phyloP scores from a whole-genome alignment of 768 basidiomycete genomes.

The Fomitopsis pulvina region DNA sequence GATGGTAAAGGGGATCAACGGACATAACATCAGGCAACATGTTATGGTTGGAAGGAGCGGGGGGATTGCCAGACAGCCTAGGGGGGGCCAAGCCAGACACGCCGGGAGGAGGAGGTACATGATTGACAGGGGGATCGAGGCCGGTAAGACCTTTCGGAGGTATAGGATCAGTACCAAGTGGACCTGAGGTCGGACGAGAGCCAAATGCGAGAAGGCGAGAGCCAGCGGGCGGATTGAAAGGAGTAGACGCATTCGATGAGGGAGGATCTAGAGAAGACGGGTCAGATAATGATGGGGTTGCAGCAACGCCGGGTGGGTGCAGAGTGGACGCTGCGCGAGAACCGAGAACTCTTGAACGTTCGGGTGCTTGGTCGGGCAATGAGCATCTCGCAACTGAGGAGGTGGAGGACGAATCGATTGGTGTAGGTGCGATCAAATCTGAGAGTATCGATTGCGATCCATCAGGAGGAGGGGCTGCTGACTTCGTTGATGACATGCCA shows the following conservation, averaged over 20 bases:
- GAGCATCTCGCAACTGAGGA: conserved; percentile 3
- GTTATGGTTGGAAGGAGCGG: background rate
- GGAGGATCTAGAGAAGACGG: conserved; percentile 6
- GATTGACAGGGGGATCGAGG: background rate
- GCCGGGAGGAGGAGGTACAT: conserved; percentile 11
- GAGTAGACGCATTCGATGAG: conserved; percentile 16
- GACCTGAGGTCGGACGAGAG: conserved; percentile 21
- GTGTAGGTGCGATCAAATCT: background rate
- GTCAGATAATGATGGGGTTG: conserved; percentile 7
- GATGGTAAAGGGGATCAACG: background rate
- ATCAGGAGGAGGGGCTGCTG: background rate
- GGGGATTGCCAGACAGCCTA: background rate
- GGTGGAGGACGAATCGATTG: background rate
- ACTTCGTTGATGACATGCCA: background rate
- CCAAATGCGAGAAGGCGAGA: conserved; percentile 39
- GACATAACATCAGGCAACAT: background rate
- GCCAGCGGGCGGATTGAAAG: conserved; percentile 32
- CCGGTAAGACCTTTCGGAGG: conserved; percentile 1
- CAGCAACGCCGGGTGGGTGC: background rate
- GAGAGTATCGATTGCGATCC: conserved; percentile 3
- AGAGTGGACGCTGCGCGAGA: conserved; percentile 6
- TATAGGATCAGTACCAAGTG: conserved; percentile 1
- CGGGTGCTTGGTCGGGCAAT: conserved; percentile 2
- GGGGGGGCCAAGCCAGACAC: conserved; percentile 2
- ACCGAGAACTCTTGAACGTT: conserved; percentile 8